These are phyloP conservation scores for Malbranchea cinnamomea DNA, from an alignment of 2,329 filamentous ascomycete species.

Conservation along the genomic window DNA sequence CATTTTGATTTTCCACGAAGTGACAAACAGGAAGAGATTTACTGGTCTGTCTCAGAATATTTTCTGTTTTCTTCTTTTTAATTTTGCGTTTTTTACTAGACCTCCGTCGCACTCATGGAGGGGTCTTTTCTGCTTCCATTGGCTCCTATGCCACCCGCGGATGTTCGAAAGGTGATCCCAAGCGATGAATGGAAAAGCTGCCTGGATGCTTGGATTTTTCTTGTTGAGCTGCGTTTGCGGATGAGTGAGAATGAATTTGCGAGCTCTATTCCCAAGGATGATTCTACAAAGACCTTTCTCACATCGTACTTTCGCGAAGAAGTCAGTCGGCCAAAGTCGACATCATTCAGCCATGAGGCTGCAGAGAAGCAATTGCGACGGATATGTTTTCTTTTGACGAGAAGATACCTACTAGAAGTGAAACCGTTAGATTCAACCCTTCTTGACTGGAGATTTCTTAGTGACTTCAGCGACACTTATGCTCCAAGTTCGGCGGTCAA, in stretches of 20 bases:
- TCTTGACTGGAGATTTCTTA: slow-evolving; percentile 51
- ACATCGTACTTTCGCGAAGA: slow-evolving; percentile 48
- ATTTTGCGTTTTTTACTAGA: no score
- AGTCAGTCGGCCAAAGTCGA: slow-evolving; percentile 13
- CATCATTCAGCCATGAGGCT: slow-evolving; percentile 18
- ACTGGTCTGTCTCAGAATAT: no score
- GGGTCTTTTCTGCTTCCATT: slow-evolving; percentile 46
- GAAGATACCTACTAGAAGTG: slow-evolving; percentile 38
- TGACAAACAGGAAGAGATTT: no score
- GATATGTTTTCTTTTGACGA: slow-evolving; percentile 48
- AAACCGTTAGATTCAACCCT: slow-evolving; percentile 33
- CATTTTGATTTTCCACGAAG: no score
- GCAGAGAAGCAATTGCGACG: slow-evolving; percentile 42
- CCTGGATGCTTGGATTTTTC: slow-evolving; percentile 58
- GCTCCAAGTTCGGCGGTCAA: slow-evolving; percentile 45
- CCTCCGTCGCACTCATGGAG: no score
- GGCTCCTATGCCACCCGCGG: slow-evolving; percentile 58
- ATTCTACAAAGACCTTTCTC: slow-evolving; percentile 50
- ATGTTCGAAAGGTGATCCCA: slow-evolving; percentile 51
- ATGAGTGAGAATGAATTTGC: slow-evolving; percentile 43
- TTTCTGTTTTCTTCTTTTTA: no score
- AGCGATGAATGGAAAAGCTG: slow-evolving; percentile 63
- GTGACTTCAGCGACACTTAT: slow-evolving; percentile 53
- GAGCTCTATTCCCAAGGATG: slow-evolving; percentile 37
- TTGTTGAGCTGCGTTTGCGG: slow-evolving; percentile 51